A percentile compares a stretch with the other conserved stretches of the same genome.
These are phyloP conservation scores for Austroboletus niveus DNA, from an alignment of 1,284 basidiomycete species.

Conservation along the genomic window DNA sequence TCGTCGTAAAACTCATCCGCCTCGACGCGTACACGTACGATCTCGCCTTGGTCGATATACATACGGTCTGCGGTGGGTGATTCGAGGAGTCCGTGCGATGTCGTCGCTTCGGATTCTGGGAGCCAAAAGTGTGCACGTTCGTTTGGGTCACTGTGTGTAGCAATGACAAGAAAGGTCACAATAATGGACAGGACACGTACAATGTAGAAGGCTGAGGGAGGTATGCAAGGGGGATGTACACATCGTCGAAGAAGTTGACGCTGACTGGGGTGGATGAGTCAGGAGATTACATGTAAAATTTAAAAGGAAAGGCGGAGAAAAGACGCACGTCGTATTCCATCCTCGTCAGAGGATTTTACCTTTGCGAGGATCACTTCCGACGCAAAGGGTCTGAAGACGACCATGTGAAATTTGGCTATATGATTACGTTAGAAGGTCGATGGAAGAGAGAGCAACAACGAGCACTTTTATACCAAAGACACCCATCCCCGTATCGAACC, in stretches of 20 bases:
- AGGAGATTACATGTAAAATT: too few species aligned
- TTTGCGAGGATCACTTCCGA: constrained; percentile 90
- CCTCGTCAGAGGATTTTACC: constrained; percentile 81
- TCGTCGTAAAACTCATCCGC: constrained; percentile 88
- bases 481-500: constrained; percentile 92
- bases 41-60: constrained; percentile 83
- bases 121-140: constrained; percentile 85
- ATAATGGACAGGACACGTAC: constrained; percentile 35
- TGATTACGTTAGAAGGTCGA: constrained; percentile 4
- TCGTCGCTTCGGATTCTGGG: constrained; percentile 54
- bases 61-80: constrained; percentile 69
- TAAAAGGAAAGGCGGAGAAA: neutral
- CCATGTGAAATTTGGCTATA: constrained; percentile 83
- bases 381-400: constrained; percentile 89
- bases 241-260: constrained; percentile 92
- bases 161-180: neutral
- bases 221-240: constrained; percentile 75
- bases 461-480: constrained; percentile 90
- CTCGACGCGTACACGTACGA: constrained; percentile 87
- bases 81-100: constrained; percentile 65
- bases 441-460: neutral
- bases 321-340: constrained; percentile 76
- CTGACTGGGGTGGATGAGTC: constrained; percentile 55
- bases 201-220: constrained; percentile 78
- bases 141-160: constrained; percentile 62